Evolutionary conservation across 345 rosid species (phyloP).

Genomic region (Physaria fendleri): DNA sequence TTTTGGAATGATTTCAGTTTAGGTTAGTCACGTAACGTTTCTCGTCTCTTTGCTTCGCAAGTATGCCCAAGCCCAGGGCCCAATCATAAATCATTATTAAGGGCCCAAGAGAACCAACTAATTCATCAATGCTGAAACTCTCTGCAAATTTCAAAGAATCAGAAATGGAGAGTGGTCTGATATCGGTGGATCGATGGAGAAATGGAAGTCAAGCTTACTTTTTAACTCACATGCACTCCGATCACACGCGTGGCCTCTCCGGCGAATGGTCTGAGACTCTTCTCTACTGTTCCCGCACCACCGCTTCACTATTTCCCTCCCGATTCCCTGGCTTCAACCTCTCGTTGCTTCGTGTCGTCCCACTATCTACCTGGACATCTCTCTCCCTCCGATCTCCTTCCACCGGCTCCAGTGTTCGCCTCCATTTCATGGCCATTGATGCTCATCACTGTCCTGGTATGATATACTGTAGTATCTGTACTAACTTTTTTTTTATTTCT

Average conservation of each 20-base stretch:
- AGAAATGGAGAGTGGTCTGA: conserved; percentile 59
- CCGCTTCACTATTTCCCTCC: conserved; percentile 64
- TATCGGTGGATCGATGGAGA: conserved; percentile 71
- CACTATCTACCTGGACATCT: conserved; percentile 50
- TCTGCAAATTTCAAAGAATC: neutral
- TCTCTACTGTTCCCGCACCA: conserved; percentile 71
- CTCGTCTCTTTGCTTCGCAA: too few relatives aligned
- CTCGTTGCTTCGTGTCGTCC: conserved; percentile 55
- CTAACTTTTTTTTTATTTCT: neutral
- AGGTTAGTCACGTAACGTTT: too few relatives aligned
- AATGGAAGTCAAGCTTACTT: conserved; percentile 67
- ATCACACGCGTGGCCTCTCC: conserved; percentile 62
- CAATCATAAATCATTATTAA: too few relatives aligned
- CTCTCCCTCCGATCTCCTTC: conserved; percentile 45
- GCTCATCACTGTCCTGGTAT: conserved; percentile 76
- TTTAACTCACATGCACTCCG: conserved; percentile 70
- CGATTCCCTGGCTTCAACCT: conserved; percentile 58
- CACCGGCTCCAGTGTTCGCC: conserved; percentile 27
- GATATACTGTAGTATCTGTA: neutral
- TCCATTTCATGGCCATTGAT: conserved; percentile 56
- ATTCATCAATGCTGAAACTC: neutral
- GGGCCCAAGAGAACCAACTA: neutral
- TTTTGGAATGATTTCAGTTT: too few relatives aligned
- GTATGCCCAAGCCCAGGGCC: too few relatives aligned
- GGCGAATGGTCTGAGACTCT: conserved; percentile 50